These are phyloP conservation scores for Vickermania spadyakhi DNA, from an alignment of 208 protist genomes.

Conservation along the genomic window DNA sequence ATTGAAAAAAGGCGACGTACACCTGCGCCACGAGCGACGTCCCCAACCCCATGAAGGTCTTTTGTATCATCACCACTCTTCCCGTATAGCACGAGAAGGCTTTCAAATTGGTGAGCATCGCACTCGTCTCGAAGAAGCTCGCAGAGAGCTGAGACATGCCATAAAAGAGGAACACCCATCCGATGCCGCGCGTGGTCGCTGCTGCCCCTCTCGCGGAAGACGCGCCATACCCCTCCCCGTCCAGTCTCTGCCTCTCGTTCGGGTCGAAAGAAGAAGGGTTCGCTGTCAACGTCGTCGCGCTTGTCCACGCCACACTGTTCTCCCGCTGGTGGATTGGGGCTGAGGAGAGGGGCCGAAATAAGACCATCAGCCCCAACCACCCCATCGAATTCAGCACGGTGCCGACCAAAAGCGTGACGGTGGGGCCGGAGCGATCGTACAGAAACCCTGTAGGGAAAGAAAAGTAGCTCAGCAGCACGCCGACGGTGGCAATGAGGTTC, in stretches of 20 bases:
- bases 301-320: too few species aligned
- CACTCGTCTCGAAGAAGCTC: slow-evolving; percentile 75
- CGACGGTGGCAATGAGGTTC: slow-evolving; percentile 54
- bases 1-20: slow-evolving; percentile 64
- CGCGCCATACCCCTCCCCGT: slow-evolving; percentile 8
- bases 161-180: slow-evolving; percentile 55
- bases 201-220: slow-evolving; percentile 23
- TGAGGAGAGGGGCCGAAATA: slow-evolving; percentile 21
- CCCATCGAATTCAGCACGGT: slow-evolving; percentile 53
- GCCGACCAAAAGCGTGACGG: slow-evolving; percentile 34
- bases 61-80: slow-evolving; percentile 72
- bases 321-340: too few species aligned
- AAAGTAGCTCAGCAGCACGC: slow-evolving; percentile 74
- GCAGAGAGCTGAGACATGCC: slow-evolving; percentile 71
- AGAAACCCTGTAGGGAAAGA: slow-evolving; percentile 71
- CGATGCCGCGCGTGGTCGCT: slow-evolving; percentile 25
- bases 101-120: slow-evolving; percentile 63
- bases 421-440: slow-evolving; percentile 54
- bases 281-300: too few species aligned
- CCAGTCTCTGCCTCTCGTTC: too few species aligned
- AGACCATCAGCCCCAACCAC: slow-evolving; percentile 59
- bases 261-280: too few species aligned
- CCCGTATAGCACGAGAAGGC: slow-evolving; percentile 70
- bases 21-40: slow-evolving; percentile 66
- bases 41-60: slow-evolving; percentile 83